Base-by-base conservation (phyloP, 768 basidiomycete species). In the Thelephora aurantiotincta region DNA sequence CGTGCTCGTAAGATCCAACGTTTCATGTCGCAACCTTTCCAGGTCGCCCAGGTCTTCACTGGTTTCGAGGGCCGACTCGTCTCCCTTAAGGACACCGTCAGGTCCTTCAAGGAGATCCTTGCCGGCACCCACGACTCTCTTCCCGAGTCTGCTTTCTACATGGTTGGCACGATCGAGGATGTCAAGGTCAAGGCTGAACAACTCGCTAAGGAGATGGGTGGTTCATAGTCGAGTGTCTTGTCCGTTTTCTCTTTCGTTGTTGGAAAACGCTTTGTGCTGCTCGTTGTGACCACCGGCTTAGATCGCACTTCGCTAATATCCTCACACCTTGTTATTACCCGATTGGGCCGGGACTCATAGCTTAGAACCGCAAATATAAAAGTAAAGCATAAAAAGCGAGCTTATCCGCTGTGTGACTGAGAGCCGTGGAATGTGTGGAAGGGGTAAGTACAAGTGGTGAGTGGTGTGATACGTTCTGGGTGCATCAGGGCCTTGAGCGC, bases 21-120 rank as follows among this genome's bases (percentile, higher is more conserved):
- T 74, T 97, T 98, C 88, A 98, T 99, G 96, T 97, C 92, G 57
- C 93, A 99, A 72, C 96, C 96, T 54, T 99, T 99, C 91, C 87
- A 89, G 65, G 94, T 97, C 65, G 96, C 93, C 49, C 91, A 97
- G 73, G 92, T 96, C 68, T 97, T 98, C 80, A 98, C 94, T 62
- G 94, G 94, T 74, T 93, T 89, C 61, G 93, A 96, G 74, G 96
- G 94, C 63, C 88, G 85, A 66, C 88, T 98, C 52, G 94, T 99
- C 33, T 74, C 93, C 12, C 72, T 99, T 55, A 97, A 97, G 75
- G 93, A 98, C 64, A 93, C 90, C 52, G 66, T 93, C 60, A 86
- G 87, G 57, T 93, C 94, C 36, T 98, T 97, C 84, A 92, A 84
- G 78, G 91, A 96, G 71, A 98, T 99, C 60, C 81, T 99, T 49